Evolutionary conservation across 2,329 filamentous ascomycete species (phyloP).

Genomic region (Penicillium digitatum): DNA sequence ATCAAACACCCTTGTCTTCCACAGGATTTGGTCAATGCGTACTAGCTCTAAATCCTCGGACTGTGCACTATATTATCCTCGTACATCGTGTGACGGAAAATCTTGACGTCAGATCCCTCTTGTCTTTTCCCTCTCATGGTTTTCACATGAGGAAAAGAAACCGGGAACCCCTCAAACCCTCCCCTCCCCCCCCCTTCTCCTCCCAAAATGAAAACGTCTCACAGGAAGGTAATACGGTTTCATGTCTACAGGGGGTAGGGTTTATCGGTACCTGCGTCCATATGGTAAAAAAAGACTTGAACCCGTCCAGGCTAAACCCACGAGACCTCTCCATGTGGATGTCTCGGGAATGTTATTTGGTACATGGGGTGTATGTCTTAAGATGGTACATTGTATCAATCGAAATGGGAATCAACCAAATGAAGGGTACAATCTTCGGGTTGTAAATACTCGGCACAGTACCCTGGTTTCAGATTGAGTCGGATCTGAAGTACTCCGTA

Average conservation of each 20-base stretch:
- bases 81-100: neutral
- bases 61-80: neutral
- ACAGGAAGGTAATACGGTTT: conserved; percentile 6
- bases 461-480: conserved; percentile 15
- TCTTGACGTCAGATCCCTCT: conserved; percentile 3
- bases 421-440: neutral
- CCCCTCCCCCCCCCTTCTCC: too few relatives aligned
- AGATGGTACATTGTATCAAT: neutral
- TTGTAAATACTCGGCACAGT: neutral
- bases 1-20: neutral
- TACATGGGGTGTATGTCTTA: neutral
- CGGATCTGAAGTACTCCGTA: neutral
- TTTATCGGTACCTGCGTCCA: conserved; percentile 23
- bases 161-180: too few relatives aligned
- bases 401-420: neutral
- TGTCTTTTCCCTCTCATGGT: neutral
- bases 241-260: conserved; percentile 1
- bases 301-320: conserved; percentile 13
- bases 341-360: conserved; percentile 2
- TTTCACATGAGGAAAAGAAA: neutral
- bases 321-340: conserved; percentile 26
- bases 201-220: neutral
- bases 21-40: neutral
- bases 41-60: neutral
- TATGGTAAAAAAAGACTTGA: conserved; percentile 3